These are phyloP conservation scores for Gautieria morchelliformis DNA, from an alignment of 768 basidiomycete genomes.

Conservation along the genomic window DNA sequence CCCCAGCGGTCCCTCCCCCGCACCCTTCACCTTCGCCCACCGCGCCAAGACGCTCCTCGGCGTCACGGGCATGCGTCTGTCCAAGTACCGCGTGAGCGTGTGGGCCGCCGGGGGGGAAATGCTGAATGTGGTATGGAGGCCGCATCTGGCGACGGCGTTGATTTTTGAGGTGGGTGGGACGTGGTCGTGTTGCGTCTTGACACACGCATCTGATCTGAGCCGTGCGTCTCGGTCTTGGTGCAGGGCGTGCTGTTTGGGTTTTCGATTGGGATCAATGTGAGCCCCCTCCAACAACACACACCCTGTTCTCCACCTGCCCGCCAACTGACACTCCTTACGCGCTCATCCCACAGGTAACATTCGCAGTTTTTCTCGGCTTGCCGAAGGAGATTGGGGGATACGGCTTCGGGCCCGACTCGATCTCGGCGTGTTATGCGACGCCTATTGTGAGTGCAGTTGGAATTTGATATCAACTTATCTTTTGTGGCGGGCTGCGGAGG, in stretches of 20 bases:
- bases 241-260: constrained; percentile 55
- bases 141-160: constrained; percentile 43
- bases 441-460: constrained; percentile 32
- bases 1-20: constrained; percentile 17
- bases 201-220: too few species aligned
- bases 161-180: constrained; percentile 32
- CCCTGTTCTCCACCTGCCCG: too few species aligned
- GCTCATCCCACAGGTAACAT: constrained; percentile 42
- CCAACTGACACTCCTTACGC: too few species aligned
- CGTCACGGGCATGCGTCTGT: constrained; percentile 49
- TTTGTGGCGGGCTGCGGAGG: too few species aligned
- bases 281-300: constrained; percentile 8
- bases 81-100: constrained; percentile 47
- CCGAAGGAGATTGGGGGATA: constrained; percentile 47
- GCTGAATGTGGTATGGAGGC: constrained; percentile 51
- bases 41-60: constrained; percentile 49
- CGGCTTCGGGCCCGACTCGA: constrained; percentile 37
- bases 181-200: too few species aligned
- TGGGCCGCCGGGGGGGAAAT: constrained; percentile 32
- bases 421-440: constrained; percentile 45
- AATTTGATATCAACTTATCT: constrained; percentile 5
- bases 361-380: constrained; percentile 51
- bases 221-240: too few species aligned
- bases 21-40: too few species aligned
- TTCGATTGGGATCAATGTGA: constrained; percentile 50